These are phyloP conservation scores for Neurospora sp. DNA, from an alignment of 2,329 filamentous ascomycete genomes.

Conservation along the genomic window DNA sequence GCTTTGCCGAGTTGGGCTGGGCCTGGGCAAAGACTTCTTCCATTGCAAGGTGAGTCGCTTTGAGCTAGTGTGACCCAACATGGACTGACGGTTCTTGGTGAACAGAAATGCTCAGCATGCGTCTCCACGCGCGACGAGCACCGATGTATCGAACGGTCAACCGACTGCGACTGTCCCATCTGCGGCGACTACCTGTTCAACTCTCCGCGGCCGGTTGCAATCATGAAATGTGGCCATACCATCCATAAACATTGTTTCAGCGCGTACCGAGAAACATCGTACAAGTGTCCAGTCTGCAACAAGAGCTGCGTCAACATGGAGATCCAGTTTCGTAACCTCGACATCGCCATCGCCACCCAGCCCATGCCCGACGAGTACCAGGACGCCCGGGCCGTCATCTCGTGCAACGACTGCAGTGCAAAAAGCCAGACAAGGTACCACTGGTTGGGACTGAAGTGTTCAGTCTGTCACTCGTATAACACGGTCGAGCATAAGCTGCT, in stretches of 20 bases:
- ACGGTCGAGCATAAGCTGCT: conserved; percentile 49
- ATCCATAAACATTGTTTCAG: conserved; percentile 88
- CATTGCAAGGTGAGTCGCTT: conserved; percentile 74
- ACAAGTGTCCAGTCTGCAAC: conserved; percentile 94
- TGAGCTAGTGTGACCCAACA: not conserved
- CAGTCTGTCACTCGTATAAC: conserved; percentile 60
- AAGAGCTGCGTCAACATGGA: conserved; percentile 98
- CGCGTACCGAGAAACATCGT: conserved; percentile 79
- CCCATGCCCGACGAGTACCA: conserved; percentile 84
- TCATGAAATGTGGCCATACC: conserved; percentile 92
- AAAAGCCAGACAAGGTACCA: conserved; percentile 84
- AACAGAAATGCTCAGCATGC: conserved; percentile 80
- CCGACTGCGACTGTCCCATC: conserved; percentile 92
- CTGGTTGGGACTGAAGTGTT: conserved; percentile 89
- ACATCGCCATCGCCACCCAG: conserved; percentile 76
- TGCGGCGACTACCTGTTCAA: conserved; percentile 96
- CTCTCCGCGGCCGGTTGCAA: conserved; percentile 77
- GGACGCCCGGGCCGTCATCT: conserved; percentile 70
- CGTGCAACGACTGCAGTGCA: conserved; percentile 91
- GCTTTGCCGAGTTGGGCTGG: conserved; percentile 84
- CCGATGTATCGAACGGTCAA: conserved; percentile 88
- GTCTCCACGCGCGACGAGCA: conserved; percentile 78
- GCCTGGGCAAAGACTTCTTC: conserved; percentile 91
- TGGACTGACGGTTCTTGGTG: not conserved
- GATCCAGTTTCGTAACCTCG: conserved; percentile 81